These are phyloP conservation scores for Fusarium domesticum DNA, from an alignment of 2,329 filamentous ascomycete genomes.

Conservation along the genomic window DNA sequence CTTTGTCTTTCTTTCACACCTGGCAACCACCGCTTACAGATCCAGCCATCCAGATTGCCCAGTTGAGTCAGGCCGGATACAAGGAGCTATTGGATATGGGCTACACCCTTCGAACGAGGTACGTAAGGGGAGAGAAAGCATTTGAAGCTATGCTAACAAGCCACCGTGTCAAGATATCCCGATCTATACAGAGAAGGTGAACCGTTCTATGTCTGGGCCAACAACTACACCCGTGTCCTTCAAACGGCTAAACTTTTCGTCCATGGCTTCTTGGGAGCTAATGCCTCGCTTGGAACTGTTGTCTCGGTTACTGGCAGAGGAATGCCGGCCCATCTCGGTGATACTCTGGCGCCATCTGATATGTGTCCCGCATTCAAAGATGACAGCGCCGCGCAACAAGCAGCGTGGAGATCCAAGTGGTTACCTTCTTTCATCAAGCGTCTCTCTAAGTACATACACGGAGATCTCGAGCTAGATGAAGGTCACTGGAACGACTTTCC, in stretches of 20 bases:
- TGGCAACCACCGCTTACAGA: constrained; percentile 59
- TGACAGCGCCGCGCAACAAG: constrained; percentile 45
- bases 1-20: constrained; percentile 53
- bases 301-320: constrained; percentile 56
- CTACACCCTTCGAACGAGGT: constrained; percentile 47
- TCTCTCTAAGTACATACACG: constrained; percentile 51
- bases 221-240: constrained; percentile 62
- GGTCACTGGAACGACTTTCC: constrained; percentile 57
- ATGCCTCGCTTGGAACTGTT: constrained; percentile 52
- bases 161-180: constrained; percentile 41
- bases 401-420: constrained; percentile 49
- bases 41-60: constrained; percentile 54
- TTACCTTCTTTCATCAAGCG: constrained; percentile 51
- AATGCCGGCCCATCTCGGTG: constrained; percentile 51
- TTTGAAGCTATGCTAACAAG: not conserved
- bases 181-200: constrained; percentile 49
- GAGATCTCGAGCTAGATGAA: constrained; percentile 52
- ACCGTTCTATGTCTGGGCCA: constrained; percentile 60
- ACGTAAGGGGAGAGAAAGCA: rapidly evolving
- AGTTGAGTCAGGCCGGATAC: constrained; percentile 59
- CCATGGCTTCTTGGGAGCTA: constrained; percentile 57
- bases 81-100: constrained; percentile 59
- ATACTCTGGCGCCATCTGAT: constrained; percentile 62
- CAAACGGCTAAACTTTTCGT: constrained; percentile 62
- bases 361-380: constrained; percentile 59